Evolutionary conservation across 768 basidiomycete species (phyloP), one percentile per base, ranked within the genome.

Genomic region (Rhodotorula taiwanensis): DNA sequence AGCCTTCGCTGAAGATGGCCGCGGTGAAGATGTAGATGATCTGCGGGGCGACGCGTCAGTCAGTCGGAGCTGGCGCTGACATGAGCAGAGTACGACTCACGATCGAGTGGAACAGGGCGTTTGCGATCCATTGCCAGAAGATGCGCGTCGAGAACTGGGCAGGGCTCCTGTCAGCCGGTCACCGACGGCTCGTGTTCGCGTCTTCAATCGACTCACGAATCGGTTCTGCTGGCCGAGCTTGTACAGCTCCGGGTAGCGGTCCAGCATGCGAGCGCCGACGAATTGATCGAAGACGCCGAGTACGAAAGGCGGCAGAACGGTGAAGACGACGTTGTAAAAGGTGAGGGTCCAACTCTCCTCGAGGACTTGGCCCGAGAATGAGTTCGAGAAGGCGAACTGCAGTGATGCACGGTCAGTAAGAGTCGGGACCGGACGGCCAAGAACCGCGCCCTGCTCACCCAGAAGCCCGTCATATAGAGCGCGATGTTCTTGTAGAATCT

Each of bases 321-420:
- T 94, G 79, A 98, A 98, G 52, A 95, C 76, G 71, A 98, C 71
- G 61, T 74, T 74, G 80, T 95, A 98, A 72, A 93, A 81, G 1
- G 95, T 92, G 72, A 98, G 82, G 13, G 95, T 94, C 95, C 95
- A 99, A 27, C 93, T 95, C 78, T 99, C 95, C 74, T 92, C 93
- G 54, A 91, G 88, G 66, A 98, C 93, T 76, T 98, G 95, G 25
- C 95, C 95, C 1, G 95, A 99, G 79, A 95, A 98, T 72, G 94
- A 95, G 81, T 98, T 99, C 83, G 93, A 89, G 80, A 97, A 94
- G 15, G 95, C 95, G 76, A 84, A 99, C 94, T 97, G 64, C 30
- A 39, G n/a, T n/a, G n/a, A n/a, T n/a, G 39, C 18, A 31, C 4
- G 21, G 13, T 14, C 10, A 15, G 21, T 23, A 25, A 41, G 25